Evolutionary conservation across 2,329 filamentous ascomycete species (phyloP).

Genomic region (Pleurostoma richardsiae): DNA sequence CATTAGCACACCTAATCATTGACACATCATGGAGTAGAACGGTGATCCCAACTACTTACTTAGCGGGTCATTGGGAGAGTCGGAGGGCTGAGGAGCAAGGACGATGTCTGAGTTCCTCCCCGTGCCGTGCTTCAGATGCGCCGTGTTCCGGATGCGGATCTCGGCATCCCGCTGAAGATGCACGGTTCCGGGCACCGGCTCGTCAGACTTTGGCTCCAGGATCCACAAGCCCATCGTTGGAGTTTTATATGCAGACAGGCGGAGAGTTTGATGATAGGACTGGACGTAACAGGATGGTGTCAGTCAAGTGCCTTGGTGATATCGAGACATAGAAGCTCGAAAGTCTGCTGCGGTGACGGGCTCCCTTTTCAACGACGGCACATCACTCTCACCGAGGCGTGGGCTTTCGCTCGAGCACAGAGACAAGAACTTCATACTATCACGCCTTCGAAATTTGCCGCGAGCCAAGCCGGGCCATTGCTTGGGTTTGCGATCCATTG

Average conservation of each 20-base stretch:
- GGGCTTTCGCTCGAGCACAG: too few relatives aligned
- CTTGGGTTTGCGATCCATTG: background rate
- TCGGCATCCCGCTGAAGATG: background rate
- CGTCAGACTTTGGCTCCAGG: background rate
- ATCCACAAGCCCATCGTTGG: background rate
- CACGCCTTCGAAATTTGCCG: background rate
- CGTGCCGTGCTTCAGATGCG: conserved; percentile 13
- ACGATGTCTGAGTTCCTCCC: conserved; percentile 33
- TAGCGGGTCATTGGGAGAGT: conserved; percentile 46
- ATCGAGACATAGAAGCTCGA: too few relatives aligned
- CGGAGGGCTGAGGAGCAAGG: conserved; percentile 47
- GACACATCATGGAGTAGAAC: background rate
- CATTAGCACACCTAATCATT: background rate
- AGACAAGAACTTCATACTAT: background rate
- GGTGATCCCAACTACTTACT: background rate
- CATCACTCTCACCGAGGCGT: too few relatives aligned
- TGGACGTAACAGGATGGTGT: too few relatives aligned
- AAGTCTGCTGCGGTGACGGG: too few relatives aligned
- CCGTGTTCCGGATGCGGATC: background rate
- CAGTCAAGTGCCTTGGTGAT: too few relatives aligned
- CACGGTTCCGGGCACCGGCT: background rate
- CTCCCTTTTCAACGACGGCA: too few relatives aligned
- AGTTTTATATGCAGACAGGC: background rate
- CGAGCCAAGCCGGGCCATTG: background rate
- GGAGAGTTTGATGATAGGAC: too few relatives aligned